Percentiles rank a stretch among this genome's conserved stretches.
phyloP scores from a whole-genome alignment of 2,329 filamentous ascomycete species.

The Samsoniella hepiali region DNA sequence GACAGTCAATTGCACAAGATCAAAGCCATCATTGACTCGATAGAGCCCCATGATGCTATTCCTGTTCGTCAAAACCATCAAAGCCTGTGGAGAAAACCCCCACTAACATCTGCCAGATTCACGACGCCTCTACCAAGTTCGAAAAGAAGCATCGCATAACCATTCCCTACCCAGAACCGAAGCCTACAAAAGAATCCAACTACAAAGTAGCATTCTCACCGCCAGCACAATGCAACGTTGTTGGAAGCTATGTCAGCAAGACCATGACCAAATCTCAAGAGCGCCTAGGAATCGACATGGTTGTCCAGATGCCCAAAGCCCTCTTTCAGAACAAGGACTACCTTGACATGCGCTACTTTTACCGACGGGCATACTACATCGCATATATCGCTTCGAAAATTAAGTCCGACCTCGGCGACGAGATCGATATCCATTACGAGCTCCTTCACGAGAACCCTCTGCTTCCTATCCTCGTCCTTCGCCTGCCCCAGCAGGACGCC shows the following conservation, averaged over 20 bases:
- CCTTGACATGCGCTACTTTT: slow-evolving; percentile 87
- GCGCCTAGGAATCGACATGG: slow-evolving; percentile 69
- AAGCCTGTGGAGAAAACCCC: neutral
- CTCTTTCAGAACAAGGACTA: slow-evolving; percentile 95
- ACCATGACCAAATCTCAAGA: slow-evolving; percentile 66
- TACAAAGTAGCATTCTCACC: slow-evolving; percentile 78
- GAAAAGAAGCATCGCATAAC: slow-evolving; percentile 64
- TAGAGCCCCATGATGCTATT: slow-evolving; percentile 46
- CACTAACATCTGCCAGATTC: slow-evolving; percentile 49
- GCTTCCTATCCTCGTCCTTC: slow-evolving; percentile 61
- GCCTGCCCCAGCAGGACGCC: slow-evolving; percentile 26
- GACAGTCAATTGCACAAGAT: slow-evolving; percentile 49
- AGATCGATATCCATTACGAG: slow-evolving; percentile 60
- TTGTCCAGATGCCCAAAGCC: slow-evolving; percentile 75
- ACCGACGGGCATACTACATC: slow-evolving; percentile 89
- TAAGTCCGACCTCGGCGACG: slow-evolving; percentile 51
- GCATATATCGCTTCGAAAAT: slow-evolving; percentile 74
- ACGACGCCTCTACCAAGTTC: slow-evolving; percentile 64
- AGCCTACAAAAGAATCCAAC: slow-evolving; percentile 68
- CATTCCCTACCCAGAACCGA: slow-evolving; percentile 84
- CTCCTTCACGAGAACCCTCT: slow-evolving; percentile 71
- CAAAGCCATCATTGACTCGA: slow-evolving; percentile 51
- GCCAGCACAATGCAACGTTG: slow-evolving; percentile 77
- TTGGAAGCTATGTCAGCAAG: slow-evolving; percentile 79
- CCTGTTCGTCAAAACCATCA: slow-evolving; percentile 40